These are phyloP conservation scores for Saccharomyces hybrid DNA, from an alignment of 1,139 yeast genomes.

Conservation along the genomic window DNA sequence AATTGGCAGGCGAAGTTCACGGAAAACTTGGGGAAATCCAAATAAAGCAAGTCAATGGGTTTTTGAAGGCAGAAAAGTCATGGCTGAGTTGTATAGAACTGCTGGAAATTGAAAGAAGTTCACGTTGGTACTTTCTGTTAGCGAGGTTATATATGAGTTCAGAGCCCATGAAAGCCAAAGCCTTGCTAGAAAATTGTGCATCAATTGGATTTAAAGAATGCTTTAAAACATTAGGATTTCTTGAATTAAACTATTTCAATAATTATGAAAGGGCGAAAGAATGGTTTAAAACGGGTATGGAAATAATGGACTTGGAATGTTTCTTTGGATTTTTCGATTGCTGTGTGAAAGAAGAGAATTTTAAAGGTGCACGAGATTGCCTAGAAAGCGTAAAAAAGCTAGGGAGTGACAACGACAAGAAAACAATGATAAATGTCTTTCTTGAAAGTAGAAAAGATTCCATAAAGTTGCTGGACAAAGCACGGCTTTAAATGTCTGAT, in stretches of 20 bases:
- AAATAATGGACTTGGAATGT: constrained; percentile 52
- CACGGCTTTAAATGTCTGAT: background rate
- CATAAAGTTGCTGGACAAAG: background rate
- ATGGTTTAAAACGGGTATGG: constrained; percentile 81
- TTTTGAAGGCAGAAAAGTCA: constrained; percentile 45
- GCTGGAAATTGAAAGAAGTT: constrained; percentile 52
- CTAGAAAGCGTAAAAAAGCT: constrained; percentile 4
- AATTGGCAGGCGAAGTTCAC: constrained; percentile 63
- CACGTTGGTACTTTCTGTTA: constrained; percentile 68
- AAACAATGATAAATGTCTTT: background rate
- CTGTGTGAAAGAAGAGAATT: constrained; percentile 21
- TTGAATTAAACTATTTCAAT: constrained; percentile 64
- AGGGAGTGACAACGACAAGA: background rate
- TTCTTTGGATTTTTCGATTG: constrained; percentile 69
- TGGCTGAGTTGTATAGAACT: constrained; percentile 55
- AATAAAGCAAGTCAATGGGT: constrained; percentile 44
- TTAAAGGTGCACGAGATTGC: constrained; percentile 24
- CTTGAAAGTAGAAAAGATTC: background rate
- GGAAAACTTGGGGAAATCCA: constrained; percentile 61
- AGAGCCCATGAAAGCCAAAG: constrained; percentile 52
- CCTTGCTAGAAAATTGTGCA: constrained; percentile 72
- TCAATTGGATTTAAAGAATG: constrained; percentile 69
- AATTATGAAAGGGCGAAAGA: constrained; percentile 52
- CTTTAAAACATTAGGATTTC: constrained; percentile 67
- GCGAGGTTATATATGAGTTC: constrained; percentile 59